Percentiles rank a stretch among this genome's conserved stretches.
Conservation (phyloP, 306 rosid genomes). For the Cercis canadensis region DNA sequence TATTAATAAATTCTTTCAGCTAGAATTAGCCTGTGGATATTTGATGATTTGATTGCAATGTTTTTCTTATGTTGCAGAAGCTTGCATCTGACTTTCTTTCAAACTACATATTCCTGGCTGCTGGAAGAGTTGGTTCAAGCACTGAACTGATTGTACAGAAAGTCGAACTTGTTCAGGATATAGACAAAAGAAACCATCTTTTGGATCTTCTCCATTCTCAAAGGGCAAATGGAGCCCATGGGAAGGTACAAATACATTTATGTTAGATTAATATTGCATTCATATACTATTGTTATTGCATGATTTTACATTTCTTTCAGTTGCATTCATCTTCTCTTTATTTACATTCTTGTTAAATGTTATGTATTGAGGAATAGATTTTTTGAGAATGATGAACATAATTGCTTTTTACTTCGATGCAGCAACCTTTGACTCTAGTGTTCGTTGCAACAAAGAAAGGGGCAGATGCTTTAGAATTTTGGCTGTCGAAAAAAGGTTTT, state of each 20-base stretch:
- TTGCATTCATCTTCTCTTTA: neutral
- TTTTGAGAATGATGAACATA: too few species aligned
- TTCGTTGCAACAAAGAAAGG: slow-evolving; percentile 98
- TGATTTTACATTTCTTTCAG: neutral
- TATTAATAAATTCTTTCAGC: neutral
- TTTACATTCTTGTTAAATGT: too few species aligned
- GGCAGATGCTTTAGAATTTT: slow-evolving; percentile 83
- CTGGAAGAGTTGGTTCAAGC: slow-evolving; percentile 98
- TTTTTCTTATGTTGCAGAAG: slow-evolving; percentile 56
- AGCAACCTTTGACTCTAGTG: slow-evolving; percentile 83
- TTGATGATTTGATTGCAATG: neutral
- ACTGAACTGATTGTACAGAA: slow-evolving; percentile 88
- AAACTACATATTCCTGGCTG: slow-evolving; percentile 77
- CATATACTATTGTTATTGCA: neutral
- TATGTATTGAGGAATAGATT: too few species aligned
- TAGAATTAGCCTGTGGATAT: neutral
- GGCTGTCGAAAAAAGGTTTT: slow-evolving; percentile 72
- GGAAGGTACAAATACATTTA: slow-evolving; percentile 55
- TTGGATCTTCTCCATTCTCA: slow-evolving; percentile 73
- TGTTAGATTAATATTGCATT: neutral
- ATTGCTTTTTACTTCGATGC: slow-evolving; percentile 23
- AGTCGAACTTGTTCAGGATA: slow-evolving; percentile 79
- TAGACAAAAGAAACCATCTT: slow-evolving; percentile 76
- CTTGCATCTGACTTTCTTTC: slow-evolving; percentile 87
- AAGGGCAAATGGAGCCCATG: slow-evolving; percentile 56